phyloP scores from a whole-genome alignment of 208 protist species.

The Trypanosoma boissoni region DNA sequence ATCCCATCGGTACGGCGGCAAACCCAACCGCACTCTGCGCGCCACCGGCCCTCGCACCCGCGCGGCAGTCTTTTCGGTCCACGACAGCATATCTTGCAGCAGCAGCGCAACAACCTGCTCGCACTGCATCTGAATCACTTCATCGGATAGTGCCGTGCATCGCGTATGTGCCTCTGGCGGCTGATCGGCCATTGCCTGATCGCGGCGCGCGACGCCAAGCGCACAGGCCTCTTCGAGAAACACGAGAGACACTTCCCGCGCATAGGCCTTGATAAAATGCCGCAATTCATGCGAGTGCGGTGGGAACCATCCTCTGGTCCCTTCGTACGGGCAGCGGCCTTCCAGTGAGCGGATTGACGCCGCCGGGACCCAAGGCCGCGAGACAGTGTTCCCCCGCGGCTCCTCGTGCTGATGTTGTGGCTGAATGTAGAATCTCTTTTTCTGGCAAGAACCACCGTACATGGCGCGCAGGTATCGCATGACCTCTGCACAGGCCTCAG shows the following conservation, averaged over 20 bases:
- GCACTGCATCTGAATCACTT: constrained; percentile 36
- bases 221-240: constrained; percentile 49
- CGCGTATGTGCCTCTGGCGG: constrained; percentile 27
- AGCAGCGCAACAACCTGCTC: constrained; percentile 36
- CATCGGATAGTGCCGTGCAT: constrained; percentile 34
- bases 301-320: not conserved
- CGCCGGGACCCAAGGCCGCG: no score
- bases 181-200: constrained; percentile 38
- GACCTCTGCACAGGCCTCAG: constrained; percentile 31
- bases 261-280: constrained; percentile 33
- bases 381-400: no score
- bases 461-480: constrained; percentile 36
- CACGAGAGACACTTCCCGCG: constrained; percentile 36
- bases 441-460: no score
- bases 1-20: constrained; percentile 12
- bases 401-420: no score
- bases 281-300: constrained; percentile 9
- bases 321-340: constrained; percentile 8
- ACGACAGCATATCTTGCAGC: constrained; percentile 45
- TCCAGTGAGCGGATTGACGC: not conserved
- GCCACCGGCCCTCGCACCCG: constrained; percentile 29
- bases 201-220: constrained; percentile 32
- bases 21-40: constrained; percentile 22
- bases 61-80: constrained; percentile 41
- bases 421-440: no score